Evolutionary conservation across 2,329 filamentous ascomycete species (phyloP), one percentile per base, ranked within the genome.

Genomic region (Rugonectria rugulosa): DNA sequence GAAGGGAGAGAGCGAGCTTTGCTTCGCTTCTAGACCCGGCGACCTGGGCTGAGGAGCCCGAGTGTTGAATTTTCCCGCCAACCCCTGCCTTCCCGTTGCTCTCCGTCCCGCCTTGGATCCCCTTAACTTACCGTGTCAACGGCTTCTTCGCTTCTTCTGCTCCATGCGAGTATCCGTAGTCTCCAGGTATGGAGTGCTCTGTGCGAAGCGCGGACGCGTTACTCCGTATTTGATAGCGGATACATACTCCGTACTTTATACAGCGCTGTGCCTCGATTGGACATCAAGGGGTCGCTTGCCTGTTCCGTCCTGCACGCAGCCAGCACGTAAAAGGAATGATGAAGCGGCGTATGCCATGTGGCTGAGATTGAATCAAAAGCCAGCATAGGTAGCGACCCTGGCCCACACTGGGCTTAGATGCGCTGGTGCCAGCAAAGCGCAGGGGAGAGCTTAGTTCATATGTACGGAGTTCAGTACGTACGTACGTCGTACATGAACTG

Each of bases 331-430:
- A 32, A n/a, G 5, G 29, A 32, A 36, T 17, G 27, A 45, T 19
- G n/a, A 10, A 27, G 23, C 29, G 38, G 38, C 47, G 31, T 29
- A 50, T 57, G 59, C 59, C 59, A 62, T 60, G 59, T 62, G 57
- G 57, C 57, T 57, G 34, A 45, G 44, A 45, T 45, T 47, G 49
- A 42, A 32, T 38, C 34, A 38, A 37, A 6, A 17, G 15, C 32
- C 34, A 31, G 34, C 27, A 23, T 4, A 52, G 14, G 23, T 38
- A 24, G 21, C 23, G n/a, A n/a, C 40, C 53, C 59, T 23, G 36
- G 49, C 49, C 34, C 58, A 53, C 38, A 36, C 49, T 52, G 53
- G 36, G 44, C 36, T 31, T 15, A 41, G 37, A 42, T 50, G 36
- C n/a, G 54, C 47, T 11, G 31, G 32, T 52, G 55, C 44, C 52